These are phyloP conservation scores for Chalaropsis thielavioides DNA, from an alignment of 2,329 filamentous ascomycete genomes.

Conservation along the genomic window DNA sequence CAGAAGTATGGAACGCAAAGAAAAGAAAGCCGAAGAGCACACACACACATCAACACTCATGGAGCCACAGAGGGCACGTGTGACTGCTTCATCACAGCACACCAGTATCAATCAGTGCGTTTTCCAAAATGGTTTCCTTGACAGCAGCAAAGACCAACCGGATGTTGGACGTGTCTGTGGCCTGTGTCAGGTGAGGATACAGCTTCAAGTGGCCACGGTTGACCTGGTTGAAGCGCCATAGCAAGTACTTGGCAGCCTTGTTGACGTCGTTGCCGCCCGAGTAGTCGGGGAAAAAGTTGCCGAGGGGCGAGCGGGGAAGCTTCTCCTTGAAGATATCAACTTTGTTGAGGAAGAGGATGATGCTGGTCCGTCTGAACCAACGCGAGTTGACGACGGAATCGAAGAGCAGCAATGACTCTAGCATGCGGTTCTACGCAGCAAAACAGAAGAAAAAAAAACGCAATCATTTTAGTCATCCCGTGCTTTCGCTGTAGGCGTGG, in stretches of 20 bases:
- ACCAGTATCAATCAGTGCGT: constrained; percentile 93
- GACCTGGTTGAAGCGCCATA: constrained; percentile 98
- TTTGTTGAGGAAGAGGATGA: constrained; percentile 97
- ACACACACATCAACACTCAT: no score
- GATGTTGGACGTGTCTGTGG: constrained; percentile 96
- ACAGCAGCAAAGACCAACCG: constrained; percentile 94
- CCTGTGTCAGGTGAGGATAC: constrained; percentile 96
- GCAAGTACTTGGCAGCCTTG: constrained; percentile 88
- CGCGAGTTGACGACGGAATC: constrained; percentile 97
- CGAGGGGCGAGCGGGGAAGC: constrained; percentile 71
- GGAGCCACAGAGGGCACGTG: background rate
- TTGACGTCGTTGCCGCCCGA: constrained; percentile 96
- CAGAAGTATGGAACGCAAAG: background rate
- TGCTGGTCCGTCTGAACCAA: constrained; percentile 98
- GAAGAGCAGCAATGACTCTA: constrained; percentile 92
- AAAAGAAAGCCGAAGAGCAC: background rate
- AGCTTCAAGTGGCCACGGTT: constrained; percentile 91
- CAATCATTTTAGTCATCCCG: background rate
- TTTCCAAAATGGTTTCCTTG: constrained; percentile 97
- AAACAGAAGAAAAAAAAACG: background rate
- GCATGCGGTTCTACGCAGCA: constrained; percentile 79
- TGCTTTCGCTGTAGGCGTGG: background rate
- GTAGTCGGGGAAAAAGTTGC: constrained; percentile 96
- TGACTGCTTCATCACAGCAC: constrained; percentile 47
- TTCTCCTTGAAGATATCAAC: constrained; percentile 97